Evolutionary conservation across 2,329 filamentous ascomycete species (phyloP).

Genomic region (Xylaria hypoxylon): DNA sequence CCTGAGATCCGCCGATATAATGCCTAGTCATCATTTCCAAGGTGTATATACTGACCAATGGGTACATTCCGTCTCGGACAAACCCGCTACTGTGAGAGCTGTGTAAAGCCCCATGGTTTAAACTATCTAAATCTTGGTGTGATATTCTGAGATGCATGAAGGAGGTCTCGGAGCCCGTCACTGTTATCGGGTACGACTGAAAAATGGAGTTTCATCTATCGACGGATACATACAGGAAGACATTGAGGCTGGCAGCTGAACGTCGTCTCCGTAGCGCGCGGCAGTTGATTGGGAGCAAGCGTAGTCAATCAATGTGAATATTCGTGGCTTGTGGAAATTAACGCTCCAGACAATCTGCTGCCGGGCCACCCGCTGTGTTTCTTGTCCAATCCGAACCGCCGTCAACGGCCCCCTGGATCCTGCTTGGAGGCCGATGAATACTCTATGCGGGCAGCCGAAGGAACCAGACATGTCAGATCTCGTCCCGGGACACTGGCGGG

Average conservation of each 20-base stretch:
- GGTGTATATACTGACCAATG: conserved; percentile 6
- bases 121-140: conserved; percentile 8
- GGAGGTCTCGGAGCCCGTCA: conserved; percentile 16
- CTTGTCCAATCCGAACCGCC: conserved; percentile 15
- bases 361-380: conserved; percentile 40
- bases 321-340: conserved; percentile 29
- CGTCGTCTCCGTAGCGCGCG: conserved; percentile 33
- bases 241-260: conserved; percentile 34
- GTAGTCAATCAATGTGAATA: conserved; percentile 13
- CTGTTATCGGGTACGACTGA: conserved; percentile 8
- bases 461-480: conserved; percentile 48
- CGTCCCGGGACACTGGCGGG: conserved; percentile 34
- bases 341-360: conserved; percentile 35
- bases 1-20: conserved; percentile 19
- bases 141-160: conserved; percentile 15
- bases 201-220: conserved; percentile 14
- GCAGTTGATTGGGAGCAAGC: conserved; percentile 22
- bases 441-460: conserved; percentile 42
- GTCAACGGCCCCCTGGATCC: conserved; percentile 24
- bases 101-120: background rate
- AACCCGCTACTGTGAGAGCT: background rate
- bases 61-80: background rate
- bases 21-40: conserved; percentile 10
- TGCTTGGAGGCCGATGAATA: conserved; percentile 22
- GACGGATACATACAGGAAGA: conserved; percentile 9